Percentiles rank a stretch among this genome's conserved stretches.
These are phyloP conservation scores for Sclerotinia spermophila DNA, from an alignment of 2,329 filamentous ascomycete species.

Conservation along the genomic window DNA sequence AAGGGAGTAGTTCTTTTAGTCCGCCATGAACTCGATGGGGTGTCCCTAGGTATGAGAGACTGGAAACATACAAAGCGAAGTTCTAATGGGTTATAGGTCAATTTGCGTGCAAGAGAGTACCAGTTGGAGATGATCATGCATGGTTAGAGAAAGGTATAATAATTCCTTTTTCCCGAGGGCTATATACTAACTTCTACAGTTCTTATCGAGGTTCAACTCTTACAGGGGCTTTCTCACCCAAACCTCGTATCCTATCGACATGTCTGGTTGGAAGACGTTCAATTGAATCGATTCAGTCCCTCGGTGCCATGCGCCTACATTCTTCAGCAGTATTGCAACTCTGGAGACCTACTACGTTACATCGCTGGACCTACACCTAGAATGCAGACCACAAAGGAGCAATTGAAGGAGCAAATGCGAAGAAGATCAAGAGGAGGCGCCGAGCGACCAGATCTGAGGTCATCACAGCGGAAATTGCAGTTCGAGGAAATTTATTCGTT, in stretches of 20 bases:
- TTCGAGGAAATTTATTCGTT: constrained; percentile 96
- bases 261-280: constrained; percentile 91
- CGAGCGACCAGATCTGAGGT: constrained; percentile 48
- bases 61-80: background rate
- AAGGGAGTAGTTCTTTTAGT: constrained; percentile 96
- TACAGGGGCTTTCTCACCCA: constrained; percentile 87
- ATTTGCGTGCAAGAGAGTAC: constrained; percentile 95
- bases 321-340: constrained; percentile 94
- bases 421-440: constrained; percentile 68
- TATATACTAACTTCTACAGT: constrained; percentile 44
- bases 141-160: constrained; percentile 75
- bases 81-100: constrained; percentile 46
- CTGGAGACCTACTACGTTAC: constrained; percentile 84
- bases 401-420: constrained; percentile 83
- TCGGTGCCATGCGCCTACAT: constrained; percentile 95
- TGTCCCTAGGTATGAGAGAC: constrained; percentile 56
- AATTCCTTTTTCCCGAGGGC: background rate
- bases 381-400: constrained; percentile 66
- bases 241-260: constrained; percentile 96
- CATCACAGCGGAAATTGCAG: constrained; percentile 43
- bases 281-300: constrained; percentile 81
- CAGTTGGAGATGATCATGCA: constrained; percentile 87
- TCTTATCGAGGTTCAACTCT: constrained; percentile 84
- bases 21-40: constrained; percentile 84
- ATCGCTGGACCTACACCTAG: constrained; percentile 66